Base-by-base conservation (phyloP, 108 stramenopile genomes). In the Skeletonema grethae region DNA sequence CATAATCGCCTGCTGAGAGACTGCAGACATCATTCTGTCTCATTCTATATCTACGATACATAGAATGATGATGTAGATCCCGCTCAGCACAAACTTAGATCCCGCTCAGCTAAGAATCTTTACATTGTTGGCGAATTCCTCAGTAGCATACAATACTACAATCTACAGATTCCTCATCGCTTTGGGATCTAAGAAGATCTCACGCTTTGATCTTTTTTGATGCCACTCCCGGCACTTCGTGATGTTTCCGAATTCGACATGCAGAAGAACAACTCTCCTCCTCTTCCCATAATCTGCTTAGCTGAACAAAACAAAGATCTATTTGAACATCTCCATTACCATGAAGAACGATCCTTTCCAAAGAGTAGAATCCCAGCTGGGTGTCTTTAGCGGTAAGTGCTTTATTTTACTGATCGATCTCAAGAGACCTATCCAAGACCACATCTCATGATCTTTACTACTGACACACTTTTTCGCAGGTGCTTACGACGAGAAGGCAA, bases 401-500 rank as follows among this genome's bases (percentile, higher is more conserved):
- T 28, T 28, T 28, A 22, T 22, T 1, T 8, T 22, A 11, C 36
- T 53, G 7, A 0, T 24, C 2, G 22, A 22, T 53, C 20, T 53
- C 22, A 4, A 4, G 39, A n/a, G 15, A 3, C 41, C 41, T 43
- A 43, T 43, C 15, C 41, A 43, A 43, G 41, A 43, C 15, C 41
- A 43, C 41, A 43, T 43, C 41, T 43, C 41, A 43, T n/a, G 41
- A 43, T 53, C 50, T 53, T 53, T 22, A 6, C 22, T 22, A 0
- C 50, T 48, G 46, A 38, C 41, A 43, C 41, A 15, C 41, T 53
- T 53, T 22, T 53, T 53, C 9, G 6, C 50, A 46, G 59, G 48
- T 31, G 69, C 45, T 38, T 5, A 57, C 43, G 45, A 70, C n/a
- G 69, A 61, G 25, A 70, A 63, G 22, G 38, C 39, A 6, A n/a